These are phyloP conservation scores for Cudoniella acicularis DNA, from an alignment of 495 filamentous ascomycete genomes.

Conservation along the genomic window DNA sequence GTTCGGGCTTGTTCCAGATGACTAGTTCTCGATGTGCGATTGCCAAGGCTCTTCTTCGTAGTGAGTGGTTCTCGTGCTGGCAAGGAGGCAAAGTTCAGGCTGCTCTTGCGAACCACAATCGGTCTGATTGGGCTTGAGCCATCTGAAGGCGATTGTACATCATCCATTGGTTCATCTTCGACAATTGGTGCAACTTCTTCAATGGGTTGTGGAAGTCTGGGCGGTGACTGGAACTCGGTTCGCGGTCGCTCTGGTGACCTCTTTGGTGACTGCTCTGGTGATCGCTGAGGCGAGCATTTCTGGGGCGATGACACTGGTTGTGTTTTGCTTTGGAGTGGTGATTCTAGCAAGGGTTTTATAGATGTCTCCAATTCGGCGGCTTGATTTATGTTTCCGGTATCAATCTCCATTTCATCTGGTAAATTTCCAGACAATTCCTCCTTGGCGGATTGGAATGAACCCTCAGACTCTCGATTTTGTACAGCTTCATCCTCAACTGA, in stretches of 20 bases:
- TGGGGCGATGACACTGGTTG: conserved; percentile 15
- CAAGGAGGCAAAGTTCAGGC: conserved; percentile 85
- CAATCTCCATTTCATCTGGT: conserved; percentile 7
- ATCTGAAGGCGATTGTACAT: conserved; percentile 40
- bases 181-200: conserved; percentile 1
- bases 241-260: background rate
- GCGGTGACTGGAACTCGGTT: background rate
- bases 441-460: conserved; percentile 65
- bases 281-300: conserved; percentile 18
- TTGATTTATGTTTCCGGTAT: conserved; percentile 6
- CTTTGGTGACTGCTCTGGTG: background rate
- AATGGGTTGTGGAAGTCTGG: background rate
- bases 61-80: conserved; percentile 86
- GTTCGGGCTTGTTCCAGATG: conserved; percentile 67
- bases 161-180: conserved; percentile 19
- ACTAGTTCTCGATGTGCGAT: conserved; percentile 69
- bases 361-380: conserved; percentile 20
- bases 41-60: conserved; percentile 74
- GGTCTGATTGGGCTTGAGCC: conserved; percentile 29
- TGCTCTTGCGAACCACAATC: conserved; percentile 75
- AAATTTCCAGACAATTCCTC: conserved; percentile 43
- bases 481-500: conserved; percentile 7
- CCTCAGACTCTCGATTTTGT: conserved; percentile 32
- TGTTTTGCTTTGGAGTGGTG: conserved; percentile 14
- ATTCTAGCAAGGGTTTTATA: conserved; percentile 25